Base-by-base conservation (phyloP, 225 moss, liverwort and hornwort genomes). In the Marchantia paleacea region DNA sequence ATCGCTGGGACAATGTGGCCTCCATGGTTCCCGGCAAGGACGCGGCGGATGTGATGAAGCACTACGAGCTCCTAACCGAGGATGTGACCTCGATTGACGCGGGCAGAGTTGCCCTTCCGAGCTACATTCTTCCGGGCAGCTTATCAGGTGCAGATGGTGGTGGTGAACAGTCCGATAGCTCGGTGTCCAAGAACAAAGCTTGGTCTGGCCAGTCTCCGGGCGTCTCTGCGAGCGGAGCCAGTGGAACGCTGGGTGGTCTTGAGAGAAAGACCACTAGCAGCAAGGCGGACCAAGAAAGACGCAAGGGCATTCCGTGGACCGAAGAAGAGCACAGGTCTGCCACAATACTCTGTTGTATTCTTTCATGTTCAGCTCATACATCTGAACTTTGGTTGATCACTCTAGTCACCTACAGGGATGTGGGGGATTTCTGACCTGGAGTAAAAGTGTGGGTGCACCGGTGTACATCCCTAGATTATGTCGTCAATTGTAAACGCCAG, bases 241-340 rank as follows among this genome's bases (percentile, higher is more conserved):
- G 85, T 61, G 72, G 75, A 28, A 74, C 39, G 75, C 29, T 39
- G 79, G 55, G 74, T 14, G 28, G 26, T 25, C 26, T 55, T 8
- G 83, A 52, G 84, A 63, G 62, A 65, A 75, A 24, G 86, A 75
- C 28, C 55, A 78, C 67, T 79, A 73, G 25, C 16, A 85, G 83
- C 75, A 83, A 85, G 73, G 92, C 96, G 54, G 96, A 96, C 80
- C 96, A 96, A 86, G 96, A 96, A 85, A 90, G 96, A 84, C 90
- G 94, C 68, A 96, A 94, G 84, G 94, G 94, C 75, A 94, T 96
- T 53, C 94, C 94, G 19, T 96, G 96, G 96, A 89, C 94, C 30
- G 94, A 94, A 85, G 94, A 94, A 83, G 96, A 96, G 85, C 96
- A 96, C 81, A 92, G 96, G 96, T 96, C 52, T 54, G 80, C n/a